These are phyloP conservation scores for Teratosphaeria destructans DNA, from an alignment of 2,329 filamentous ascomycete genomes.

Conservation along the genomic window DNA sequence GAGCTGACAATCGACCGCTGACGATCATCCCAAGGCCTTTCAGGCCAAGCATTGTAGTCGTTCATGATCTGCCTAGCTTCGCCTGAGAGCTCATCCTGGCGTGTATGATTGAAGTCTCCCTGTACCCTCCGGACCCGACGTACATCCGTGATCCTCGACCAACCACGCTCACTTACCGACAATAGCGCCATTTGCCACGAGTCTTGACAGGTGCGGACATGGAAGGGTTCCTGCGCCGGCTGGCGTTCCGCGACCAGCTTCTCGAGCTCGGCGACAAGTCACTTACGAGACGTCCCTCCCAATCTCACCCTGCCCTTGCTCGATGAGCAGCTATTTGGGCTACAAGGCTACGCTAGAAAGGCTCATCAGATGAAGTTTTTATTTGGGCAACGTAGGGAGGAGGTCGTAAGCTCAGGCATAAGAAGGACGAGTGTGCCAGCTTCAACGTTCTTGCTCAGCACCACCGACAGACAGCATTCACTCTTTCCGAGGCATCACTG, in stretches of 20 bases:
- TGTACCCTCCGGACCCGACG: not conserved
- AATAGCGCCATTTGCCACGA: not conserved
- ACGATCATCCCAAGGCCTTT: not conserved
- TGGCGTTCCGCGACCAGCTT: not conserved
- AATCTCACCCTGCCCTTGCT: not conserved
- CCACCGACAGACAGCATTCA: not conserved
- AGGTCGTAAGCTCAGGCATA: not conserved
- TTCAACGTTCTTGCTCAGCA: not conserved
- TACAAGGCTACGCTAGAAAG: not conserved
- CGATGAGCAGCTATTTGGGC: not conserved
- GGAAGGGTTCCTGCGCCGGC: not conserved
- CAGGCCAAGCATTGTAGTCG: not conserved
- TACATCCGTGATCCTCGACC: not conserved
- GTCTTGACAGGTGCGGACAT: not conserved
- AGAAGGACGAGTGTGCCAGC: not conserved
- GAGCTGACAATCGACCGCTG: not conserved
- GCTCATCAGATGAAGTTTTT: not conserved
- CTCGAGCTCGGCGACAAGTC: not conserved
- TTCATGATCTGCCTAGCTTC: not conserved
- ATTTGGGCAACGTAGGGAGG: not conserved
- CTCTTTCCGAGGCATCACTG: not conserved
- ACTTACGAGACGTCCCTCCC: not conserved
- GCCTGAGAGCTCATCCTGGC: not conserved
- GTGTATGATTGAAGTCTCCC: not conserved
- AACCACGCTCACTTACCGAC: not conserved